Evolutionary conservation across 345 rosid species (phyloP), one percentile per base, ranked within the genome.

Genomic region (Abelmoschus esculentus): DNA sequence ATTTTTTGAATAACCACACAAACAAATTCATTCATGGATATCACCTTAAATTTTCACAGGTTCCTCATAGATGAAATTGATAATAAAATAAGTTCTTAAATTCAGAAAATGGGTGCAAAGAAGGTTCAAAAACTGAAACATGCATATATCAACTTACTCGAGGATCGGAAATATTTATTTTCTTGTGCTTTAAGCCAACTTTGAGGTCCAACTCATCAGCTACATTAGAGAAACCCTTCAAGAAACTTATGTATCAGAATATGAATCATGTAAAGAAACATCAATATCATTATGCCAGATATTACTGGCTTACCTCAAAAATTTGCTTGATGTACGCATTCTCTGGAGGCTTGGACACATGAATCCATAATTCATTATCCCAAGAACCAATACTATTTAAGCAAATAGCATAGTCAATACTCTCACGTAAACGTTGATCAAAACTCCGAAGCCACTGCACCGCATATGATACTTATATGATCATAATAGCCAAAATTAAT

Each of bases 321-420:
- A 91, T 89, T 78, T 93, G 98, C 79, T 86, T 93, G 47, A 93
- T 78, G 67, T 89, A 86, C 66, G 91, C 91, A 72, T 93, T 93
- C 57, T 93, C 97, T 44, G 97, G 91, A 76, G 98, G 98, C 86
- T 93, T 93, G 14, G 97, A 93, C 72, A 93, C 97, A 14, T 93
- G 97, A 71, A 90, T 64, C 83, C 82, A 82, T 59, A 93, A 79
- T 73, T 87, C 85, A 71, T 78, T 75, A 66, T 88, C 83, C 96
- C 90, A 84, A 66, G 96, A 89, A 56, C 96, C 97, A 80, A 95
- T 72, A 73, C 91, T 95, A 84, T 95, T 95, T 77, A 95, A 86
- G 85, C 99, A 95, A 74, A 95, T 85, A 67, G 99, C 99, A 84
- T 91, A 91, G 78, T 95, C 99, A 70, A 95, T 86, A 78, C 90